These are phyloP conservation scores for Starmera amethionina DNA, from an alignment of 805 yeast genomes.

Conservation along the genomic window DNA sequence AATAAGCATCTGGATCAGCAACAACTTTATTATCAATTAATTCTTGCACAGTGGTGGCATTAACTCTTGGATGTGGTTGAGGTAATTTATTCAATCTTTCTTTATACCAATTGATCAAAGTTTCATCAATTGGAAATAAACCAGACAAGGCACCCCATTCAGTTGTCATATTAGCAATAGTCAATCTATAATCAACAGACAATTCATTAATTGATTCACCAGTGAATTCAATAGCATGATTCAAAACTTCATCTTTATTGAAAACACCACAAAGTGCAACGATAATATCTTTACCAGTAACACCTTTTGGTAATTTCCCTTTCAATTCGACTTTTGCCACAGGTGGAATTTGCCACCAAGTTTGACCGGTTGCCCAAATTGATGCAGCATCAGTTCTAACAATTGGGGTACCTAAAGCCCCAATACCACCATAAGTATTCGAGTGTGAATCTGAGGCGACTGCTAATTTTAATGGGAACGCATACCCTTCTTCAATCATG, in stretches of 20 bases:
- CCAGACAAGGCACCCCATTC: slow-evolving; percentile 99
- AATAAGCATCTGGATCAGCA: slow-evolving; percentile 72
- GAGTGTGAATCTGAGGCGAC: slow-evolving; percentile 98
- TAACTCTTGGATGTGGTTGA: slow-evolving; percentile 79
- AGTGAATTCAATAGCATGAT: slow-evolving; percentile 88
- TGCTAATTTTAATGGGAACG: slow-evolving; percentile 85
- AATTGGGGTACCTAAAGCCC: slow-evolving; percentile 92
- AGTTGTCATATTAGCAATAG: slow-evolving; percentile 96
- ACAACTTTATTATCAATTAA: slow-evolving; percentile 30
- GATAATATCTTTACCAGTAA: slow-evolving; percentile 94
- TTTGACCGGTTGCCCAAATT: slow-evolving; percentile 99
- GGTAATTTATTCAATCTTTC: slow-evolving; percentile 45
- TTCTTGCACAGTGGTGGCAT: slow-evolving; percentile 42
- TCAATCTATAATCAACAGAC: slow-evolving; percentile 75
- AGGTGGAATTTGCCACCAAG: slow-evolving; percentile 99
- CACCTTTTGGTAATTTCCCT: slow-evolving; percentile 77
- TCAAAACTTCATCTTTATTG: slow-evolving; percentile 86
- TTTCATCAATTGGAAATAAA: slow-evolving; percentile 88
- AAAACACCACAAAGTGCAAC: slow-evolving; percentile 91
- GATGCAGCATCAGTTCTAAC: slow-evolving; percentile 99
- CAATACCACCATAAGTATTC: slow-evolving; percentile 96
- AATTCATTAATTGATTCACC: slow-evolving; percentile 69
- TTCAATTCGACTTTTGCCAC: slow-evolving; percentile 87
- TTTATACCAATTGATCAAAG: slow-evolving; percentile 69
- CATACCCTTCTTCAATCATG: slow-evolving; percentile 98